phyloP scores from a whole-genome alignment of 1,139 yeast genomes.

The Geotrichum cucujoidarum region DNA sequence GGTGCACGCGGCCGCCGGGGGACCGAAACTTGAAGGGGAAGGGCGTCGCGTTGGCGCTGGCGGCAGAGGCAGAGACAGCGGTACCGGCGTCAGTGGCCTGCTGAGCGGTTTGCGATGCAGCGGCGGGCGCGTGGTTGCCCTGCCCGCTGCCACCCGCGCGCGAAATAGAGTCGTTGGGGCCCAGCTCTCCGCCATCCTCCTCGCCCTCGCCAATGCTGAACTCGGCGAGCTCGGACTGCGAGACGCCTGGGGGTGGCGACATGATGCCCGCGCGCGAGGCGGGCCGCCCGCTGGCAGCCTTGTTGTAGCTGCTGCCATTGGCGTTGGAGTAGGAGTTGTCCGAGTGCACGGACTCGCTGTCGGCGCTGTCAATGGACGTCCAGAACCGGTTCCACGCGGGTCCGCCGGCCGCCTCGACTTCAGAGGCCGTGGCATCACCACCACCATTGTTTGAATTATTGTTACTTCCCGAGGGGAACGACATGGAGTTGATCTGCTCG shows the following conservation, averaged over 20 bases:
- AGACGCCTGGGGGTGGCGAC: slow-evolving; percentile 42
- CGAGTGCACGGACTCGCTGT: slow-evolving; percentile 52
- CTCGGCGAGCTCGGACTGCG: slow-evolving; percentile 51
- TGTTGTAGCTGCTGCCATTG: background rate
- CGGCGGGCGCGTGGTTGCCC: background rate
- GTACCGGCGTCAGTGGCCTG: background rate
- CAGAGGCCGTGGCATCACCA: too few relatives aligned
- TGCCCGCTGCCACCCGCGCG: slow-evolving; percentile 38
- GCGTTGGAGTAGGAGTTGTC: slow-evolving; percentile 29
- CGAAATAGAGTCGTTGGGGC: slow-evolving; percentile 66
- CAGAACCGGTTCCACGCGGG: slow-evolving; percentile 90
- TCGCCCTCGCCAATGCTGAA: slow-evolving; percentile 39
- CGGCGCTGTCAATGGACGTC: slow-evolving; percentile 58
- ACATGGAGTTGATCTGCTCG: slow-evolving; percentile 52
- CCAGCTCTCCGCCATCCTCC: slow-evolving; percentile 42
- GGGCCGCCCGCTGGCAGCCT: too few relatives aligned
- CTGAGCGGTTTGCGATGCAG: too few relatives aligned
- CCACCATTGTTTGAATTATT: too few relatives aligned
- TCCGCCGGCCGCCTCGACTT: slow-evolving; percentile 53
- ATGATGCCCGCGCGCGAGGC: slow-evolving; percentile 14
- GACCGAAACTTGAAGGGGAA: slow-evolving; percentile 74
- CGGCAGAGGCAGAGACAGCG: slow-evolving; percentile 34
- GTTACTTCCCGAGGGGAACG: too few relatives aligned
- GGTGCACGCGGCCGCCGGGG: slow-evolving; percentile 71
- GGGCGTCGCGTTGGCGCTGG: slow-evolving; percentile 36